Evolutionary conservation across 2,329 filamentous ascomycete genomes (phyloP), one percentile per base, ranked within the genome.

Genomic region (Exophiala sp.): DNA sequence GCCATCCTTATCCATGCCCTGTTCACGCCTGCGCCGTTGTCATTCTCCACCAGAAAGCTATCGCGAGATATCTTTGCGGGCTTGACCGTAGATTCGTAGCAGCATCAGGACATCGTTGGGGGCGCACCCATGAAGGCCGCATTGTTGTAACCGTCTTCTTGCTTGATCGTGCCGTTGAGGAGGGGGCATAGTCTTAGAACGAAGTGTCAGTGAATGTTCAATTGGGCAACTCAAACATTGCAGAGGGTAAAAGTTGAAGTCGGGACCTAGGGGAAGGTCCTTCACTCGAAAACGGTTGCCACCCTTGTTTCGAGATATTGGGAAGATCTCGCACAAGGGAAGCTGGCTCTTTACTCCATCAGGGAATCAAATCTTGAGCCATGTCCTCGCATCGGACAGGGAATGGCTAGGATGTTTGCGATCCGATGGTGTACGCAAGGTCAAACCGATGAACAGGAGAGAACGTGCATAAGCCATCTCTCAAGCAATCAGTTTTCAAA

Each of bases 131-230:
- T 75, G 61, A 78, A 78, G 12, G 74, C 74, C 2, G 74, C 73
- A 51, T 72, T 73, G 54, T 69, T 72, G 47, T 73, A 68, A 2
- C 68, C 71, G 24, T 78, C 74, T 55, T 77, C 75, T 35, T 72
- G 73, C 61, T 87, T 86, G 76, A 87, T 87, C 32, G 87, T 89
- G 48, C 90, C 89, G 68, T 95, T 95, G 58, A 95, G 85, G 69
- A 94, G 78, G 44, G 89, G 89, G 69, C 89, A 95, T 65, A 91
- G 81, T 70, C 86, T 90, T 61, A 40, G 42, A 48, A 59, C 62
- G 60, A 63, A 62, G 58, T 62, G 63, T 68, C 60, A 67, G 62
- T 54, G 45, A 58, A 46, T 38, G 41, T 32, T 20, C 16, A 14
- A 48, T 6, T 21, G 29, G 14, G 35, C 5, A 18, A 42, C 18